Base-by-base conservation (phyloP, 805 yeast genomes). In the Yarrowia divulgata region DNA sequence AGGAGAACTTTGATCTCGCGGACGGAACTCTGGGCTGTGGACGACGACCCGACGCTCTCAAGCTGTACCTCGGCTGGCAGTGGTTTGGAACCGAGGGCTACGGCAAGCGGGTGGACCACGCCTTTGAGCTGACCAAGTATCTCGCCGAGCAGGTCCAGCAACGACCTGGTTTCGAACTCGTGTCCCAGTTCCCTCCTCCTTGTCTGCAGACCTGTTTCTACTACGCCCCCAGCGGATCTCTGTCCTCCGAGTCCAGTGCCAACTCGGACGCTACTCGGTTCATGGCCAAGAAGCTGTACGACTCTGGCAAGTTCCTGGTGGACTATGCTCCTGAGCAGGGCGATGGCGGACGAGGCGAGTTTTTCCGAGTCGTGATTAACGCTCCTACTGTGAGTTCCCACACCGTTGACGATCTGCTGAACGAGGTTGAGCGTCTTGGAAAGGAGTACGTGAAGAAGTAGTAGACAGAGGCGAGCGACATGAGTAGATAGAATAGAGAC, bases 11-110 rank as follows among this genome's bases (percentile, higher is more conserved):
- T 74, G 97, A 91, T 73, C 83, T 91, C 69, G 97, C 94, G 0
- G 94, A 90, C 76, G 96, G 95, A 14, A 91, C 97, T 2, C 88
- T 91, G 93, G 97, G 96, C 9, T 91, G 97, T 76, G 97, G 97
- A 14, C 85, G 97, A 73, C 83, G 97, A 68, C 87, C 95, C 0
- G 97, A 91, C 77, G 85, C 94, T 3, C 80, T 91, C 77, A 91
- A 91, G 78, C 82, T 91, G 74, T 91, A 89, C 76, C 77, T 91
- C 75, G 87, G 90, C 0, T 91, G 97, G 97, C 80, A 88, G 70
- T 91, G 89, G 81, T 91, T 88, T 74, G 97, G 97, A 3, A 73
- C 76, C 12, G 73, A 77, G 45, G 97, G 97, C 0, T 89, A 87
- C 73, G 86, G 79, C 40, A 75, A 81, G 58, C 81, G 97, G 50